A percentile compares a stretch with the other conserved stretches of the same genome.
Conservation (phyloP, 805 yeast genomes). For the Wickerhamiella galacta region DNA sequence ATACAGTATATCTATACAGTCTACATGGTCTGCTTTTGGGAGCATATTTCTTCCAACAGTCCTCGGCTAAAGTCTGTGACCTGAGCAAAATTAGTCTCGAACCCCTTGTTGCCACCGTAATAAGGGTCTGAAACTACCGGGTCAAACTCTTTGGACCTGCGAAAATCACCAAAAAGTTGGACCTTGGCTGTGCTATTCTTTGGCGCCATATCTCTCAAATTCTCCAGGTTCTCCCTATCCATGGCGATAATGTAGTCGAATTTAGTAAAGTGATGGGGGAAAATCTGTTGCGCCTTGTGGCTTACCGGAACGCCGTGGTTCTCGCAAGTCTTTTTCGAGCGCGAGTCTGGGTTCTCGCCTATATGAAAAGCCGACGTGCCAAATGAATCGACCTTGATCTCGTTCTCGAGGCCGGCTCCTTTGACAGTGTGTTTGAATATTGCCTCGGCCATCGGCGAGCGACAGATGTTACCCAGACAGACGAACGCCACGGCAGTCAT, state of each 20-base stretch:
- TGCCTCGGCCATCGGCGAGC: slow-evolving; percentile 98
- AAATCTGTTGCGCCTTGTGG: slow-evolving; percentile 63
- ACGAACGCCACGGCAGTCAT: slow-evolving; percentile 58
- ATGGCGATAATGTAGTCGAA: slow-evolving; percentile 46
- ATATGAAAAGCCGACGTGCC: slow-evolving; percentile 78
- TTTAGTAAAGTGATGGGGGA: slow-evolving; percentile 44
- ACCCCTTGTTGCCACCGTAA: slow-evolving; percentile 75
- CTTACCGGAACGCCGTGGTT: slow-evolving; percentile 56
- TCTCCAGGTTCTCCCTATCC: slow-evolving; percentile 30
- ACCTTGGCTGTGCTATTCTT: slow-evolving; percentile 32
- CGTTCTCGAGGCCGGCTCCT: slow-evolving; percentile 27
- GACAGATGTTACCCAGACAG: slow-evolving; percentile 86
- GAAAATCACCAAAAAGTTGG: slow-evolving; percentile 68
- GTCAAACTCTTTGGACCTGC: slow-evolving; percentile 32
- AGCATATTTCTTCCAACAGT: slow-evolving; percentile 30
- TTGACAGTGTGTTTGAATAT: slow-evolving; percentile 55
- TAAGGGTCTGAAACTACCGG: slow-evolving; percentile 76
- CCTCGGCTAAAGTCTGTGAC: slow-evolving; percentile 57
- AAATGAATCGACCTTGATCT: slow-evolving; percentile 55
- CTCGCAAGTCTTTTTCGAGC: slow-evolving; percentile 53
- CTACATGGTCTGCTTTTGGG: background rate
- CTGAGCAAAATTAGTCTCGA: slow-evolving; percentile 64
- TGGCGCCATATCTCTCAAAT: slow-evolving; percentile 30
- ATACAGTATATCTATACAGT: background rate
- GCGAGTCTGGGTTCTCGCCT: slow-evolving; percentile 67